Conservation (phyloP, 2,329 filamentous ascomycete genomes). For the Calonectria pseudoreteaudii region DNA sequence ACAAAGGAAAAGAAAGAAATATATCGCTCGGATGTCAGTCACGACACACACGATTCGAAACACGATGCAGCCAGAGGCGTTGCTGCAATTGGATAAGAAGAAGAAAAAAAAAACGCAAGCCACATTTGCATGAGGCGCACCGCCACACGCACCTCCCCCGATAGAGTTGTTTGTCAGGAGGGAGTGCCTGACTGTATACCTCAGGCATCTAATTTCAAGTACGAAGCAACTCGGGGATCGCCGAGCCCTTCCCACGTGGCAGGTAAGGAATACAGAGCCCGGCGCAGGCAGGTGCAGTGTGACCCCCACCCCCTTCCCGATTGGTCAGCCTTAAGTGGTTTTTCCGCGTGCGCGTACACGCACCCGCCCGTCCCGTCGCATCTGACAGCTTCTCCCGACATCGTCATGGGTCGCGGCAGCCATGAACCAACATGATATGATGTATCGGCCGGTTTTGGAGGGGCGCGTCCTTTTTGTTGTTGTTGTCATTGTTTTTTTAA, state of each 20-base stretch:
- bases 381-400: neutral
- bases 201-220: conserved; percentile 2
- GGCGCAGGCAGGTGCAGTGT: conserved; percentile 10
- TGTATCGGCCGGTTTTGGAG: neutral
- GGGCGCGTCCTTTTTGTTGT: neutral
- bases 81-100: neutral
- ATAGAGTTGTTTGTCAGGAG: neutral
- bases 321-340: conserved; percentile 34
- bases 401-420: neutral
- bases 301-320: conserved; percentile 21
- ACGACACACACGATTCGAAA: neutral
- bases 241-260: conserved; percentile 24
- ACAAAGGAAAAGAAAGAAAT: neutral
- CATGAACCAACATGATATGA: conserved; percentile 1
- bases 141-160: neutral
- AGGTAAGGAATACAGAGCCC: conserved; percentile 17
- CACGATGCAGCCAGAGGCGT: neutral
- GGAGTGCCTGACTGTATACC: neutral
- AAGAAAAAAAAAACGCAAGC: neutral
- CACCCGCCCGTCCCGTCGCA: conserved; percentile 5
- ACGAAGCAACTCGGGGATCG: conserved; percentile 19
- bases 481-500: neutral
- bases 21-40: neutral
- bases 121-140: conserved; percentile 1
- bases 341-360: conserved; percentile 3